Evolutionary conservation across 2,329 filamentous ascomycete species (phyloP).

Genomic region (Pseudomassariella vexata): DNA sequence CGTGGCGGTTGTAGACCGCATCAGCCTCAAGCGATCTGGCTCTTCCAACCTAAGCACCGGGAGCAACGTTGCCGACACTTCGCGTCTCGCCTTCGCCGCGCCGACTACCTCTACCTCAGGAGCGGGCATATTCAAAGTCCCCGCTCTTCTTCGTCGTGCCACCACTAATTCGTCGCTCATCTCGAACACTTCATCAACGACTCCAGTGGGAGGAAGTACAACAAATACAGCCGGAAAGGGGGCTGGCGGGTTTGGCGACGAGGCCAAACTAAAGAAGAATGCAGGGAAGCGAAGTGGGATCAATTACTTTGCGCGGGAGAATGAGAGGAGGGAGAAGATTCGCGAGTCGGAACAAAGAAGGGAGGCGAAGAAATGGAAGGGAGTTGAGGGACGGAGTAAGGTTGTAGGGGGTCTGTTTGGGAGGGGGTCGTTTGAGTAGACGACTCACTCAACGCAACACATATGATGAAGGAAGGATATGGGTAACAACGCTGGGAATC

Average conservation of each 20-base stretch:
- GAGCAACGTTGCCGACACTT: too few species aligned
- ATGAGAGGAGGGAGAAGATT: conserved; percentile 47
- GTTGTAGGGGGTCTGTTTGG: conserved; percentile 55
- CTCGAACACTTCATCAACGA: conserved; percentile 22
- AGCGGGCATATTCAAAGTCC: conserved; percentile 55
- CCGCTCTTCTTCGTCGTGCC: conserved; percentile 65
- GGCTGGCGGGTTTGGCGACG: conserved; percentile 36
- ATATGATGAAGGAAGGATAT: too few species aligned
- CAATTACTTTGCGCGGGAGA: conserved; percentile 55
- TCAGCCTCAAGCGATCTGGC: conserved; percentile 58
- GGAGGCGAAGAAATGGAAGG: conserved; percentile 52
- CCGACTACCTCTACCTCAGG: conserved; percentile 30
- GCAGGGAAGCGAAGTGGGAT: conserved; percentile 56
- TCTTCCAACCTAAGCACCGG: conserved; percentile 30
- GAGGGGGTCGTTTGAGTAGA: conserved; percentile 46
- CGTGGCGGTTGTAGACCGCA: conserved; percentile 62
- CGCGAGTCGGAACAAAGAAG: conserved; percentile 52
- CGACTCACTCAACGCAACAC: too few species aligned
- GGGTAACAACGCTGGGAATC: too few species aligned
- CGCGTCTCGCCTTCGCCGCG: conserved; percentile 53
- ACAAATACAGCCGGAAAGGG: neutral
- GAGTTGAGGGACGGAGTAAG: conserved; percentile 50
- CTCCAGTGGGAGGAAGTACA: conserved; percentile 2
- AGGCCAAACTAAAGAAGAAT: conserved; percentile 53
- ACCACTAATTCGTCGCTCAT: conserved; percentile 57